A percentile compares a stretch with the other conserved stretches of the same genome.
Conservation (phyloP, 768 basidiomycete genomes). For the Boletus tomentosulus region DNA sequence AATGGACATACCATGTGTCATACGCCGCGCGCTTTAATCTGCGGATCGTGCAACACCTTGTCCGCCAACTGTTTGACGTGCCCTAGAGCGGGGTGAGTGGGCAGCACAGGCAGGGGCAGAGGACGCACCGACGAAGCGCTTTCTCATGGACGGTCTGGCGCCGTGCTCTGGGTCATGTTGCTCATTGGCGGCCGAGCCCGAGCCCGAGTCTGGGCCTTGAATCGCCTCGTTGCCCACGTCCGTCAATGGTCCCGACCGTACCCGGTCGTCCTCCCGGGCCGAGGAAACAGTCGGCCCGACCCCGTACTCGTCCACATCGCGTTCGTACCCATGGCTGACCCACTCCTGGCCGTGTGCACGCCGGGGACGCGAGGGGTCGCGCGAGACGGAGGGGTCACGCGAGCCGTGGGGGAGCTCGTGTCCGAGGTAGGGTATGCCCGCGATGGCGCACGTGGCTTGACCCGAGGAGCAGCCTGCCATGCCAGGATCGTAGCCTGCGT, state of each 20-base stretch:
- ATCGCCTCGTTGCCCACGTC: not conserved
- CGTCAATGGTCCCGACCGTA: not conserved
- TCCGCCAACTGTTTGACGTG: constrained; percentile 18
- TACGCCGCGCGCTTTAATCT: constrained; percentile 16
- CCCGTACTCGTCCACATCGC: constrained; percentile 17
- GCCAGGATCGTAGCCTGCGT: constrained; percentile 19
- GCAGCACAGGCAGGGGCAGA: not conserved
- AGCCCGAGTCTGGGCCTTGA: too few species aligned
- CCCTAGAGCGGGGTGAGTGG: not conserved
- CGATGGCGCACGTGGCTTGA: constrained; percentile 3
- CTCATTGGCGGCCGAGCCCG: not conserved
- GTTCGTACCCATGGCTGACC: constrained; percentile 18
- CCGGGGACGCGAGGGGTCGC: not conserved
- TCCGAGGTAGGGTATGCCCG: constrained; percentile 4
- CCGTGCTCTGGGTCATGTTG: not conserved
- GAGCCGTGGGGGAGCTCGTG: not conserved
- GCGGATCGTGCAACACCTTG: constrained; percentile 15
- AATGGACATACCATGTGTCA: constrained; percentile 11
- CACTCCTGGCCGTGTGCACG: too few species aligned
- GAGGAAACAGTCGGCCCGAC: too few species aligned
- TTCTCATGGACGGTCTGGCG: not conserved
- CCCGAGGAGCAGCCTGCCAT: constrained; percentile 19
- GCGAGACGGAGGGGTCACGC: not conserved
- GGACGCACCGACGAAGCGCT: constrained; percentile 8
- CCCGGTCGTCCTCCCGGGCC: too few species aligned